A percentile compares a stretch with the other conserved stretches of the same genome.
Conservation (phyloP, 495 filamentous ascomycete species). For the Penicillium daleae region DNA sequence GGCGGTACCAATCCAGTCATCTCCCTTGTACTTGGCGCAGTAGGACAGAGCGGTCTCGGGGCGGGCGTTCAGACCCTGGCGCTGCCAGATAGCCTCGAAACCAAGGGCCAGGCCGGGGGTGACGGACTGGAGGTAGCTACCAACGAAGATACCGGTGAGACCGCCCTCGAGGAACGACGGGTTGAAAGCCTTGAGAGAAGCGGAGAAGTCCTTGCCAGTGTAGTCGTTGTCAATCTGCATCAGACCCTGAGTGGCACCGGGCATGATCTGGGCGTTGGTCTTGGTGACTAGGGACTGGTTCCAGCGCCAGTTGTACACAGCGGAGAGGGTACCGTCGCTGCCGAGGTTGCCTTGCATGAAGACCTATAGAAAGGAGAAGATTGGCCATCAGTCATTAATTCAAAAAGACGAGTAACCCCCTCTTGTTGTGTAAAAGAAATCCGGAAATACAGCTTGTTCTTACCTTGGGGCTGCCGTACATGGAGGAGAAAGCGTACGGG, state of each 20-base stretch:
- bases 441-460: slow-evolving; percentile 34
- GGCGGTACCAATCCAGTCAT: slow-evolving; percentile 88
- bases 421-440: background rate
- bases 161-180: slow-evolving; percentile 90
- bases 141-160: slow-evolving; percentile 91
- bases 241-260: slow-evolving; percentile 68
- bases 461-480: slow-evolving; percentile 92
- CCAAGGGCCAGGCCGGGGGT: slow-evolving; percentile 88
- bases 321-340: slow-evolving; percentile 80
- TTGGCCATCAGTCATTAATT: slow-evolving; percentile 2
- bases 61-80: slow-evolving; percentile 70
- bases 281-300: slow-evolving; percentile 75
- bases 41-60: slow-evolving; percentile 88
- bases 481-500: slow-evolving; percentile 90
- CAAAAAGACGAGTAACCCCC: background rate
- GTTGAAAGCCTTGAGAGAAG: slow-evolving; percentile 88
- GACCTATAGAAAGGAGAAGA: slow-evolving; percentile 57
- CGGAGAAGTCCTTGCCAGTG: slow-evolving; percentile 87
- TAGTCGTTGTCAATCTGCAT: slow-evolving; percentile 93
- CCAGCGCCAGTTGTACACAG: slow-evolving; percentile 91
- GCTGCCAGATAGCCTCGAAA: slow-evolving; percentile 92
- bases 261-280: slow-evolving; percentile 77
- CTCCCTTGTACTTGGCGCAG: slow-evolving; percentile 82
- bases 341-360: slow-evolving; percentile 96
- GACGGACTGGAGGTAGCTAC: slow-evolving; percentile 90